Base-by-base conservation (phyloP, 768 basidiomycete species). In the Collybia sordida region DNA sequence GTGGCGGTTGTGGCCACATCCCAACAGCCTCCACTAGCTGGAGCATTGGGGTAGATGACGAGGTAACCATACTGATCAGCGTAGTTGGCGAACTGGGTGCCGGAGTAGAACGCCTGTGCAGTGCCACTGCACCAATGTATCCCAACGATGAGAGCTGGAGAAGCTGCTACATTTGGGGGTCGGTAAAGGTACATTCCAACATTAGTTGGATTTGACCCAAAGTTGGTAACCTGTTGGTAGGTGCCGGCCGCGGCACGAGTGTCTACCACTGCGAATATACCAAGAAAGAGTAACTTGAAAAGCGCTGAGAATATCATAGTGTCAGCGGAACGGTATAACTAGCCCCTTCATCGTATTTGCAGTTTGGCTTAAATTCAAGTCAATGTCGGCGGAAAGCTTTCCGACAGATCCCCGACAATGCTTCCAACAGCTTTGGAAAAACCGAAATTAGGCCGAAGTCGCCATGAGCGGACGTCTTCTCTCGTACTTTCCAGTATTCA, bases 81-180 rank as follows among this genome's bases (percentile, higher is more conserved):
- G 40, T 78, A 69, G 42, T 69, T 72, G 51, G 77, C 77, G 57
- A 73, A 81, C 44, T 72, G 68, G 3, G 80, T 76, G 23, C 76
- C 73, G 2, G 58, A 47, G 69, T 73, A 83, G 63, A 75, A 81
- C 0, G 71, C 77, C 51, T 78, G 73, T 0, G 77, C 81, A 0
- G 76, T 72, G 21, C 77, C 81, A 6, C 65, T 59, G 65, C 81
- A 83, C 52, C 74, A 74, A 59, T 81, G 80, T 35, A 79, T 73
- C 11, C 79, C 80, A 44, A 81, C 73, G 43, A 82, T 74, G 35
- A 82, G 64, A 8, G 78, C 68, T 2, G 78, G 76, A 8, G 66
- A 65, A 28, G 67, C 40, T 2, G 57, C 64, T 19, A 77, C 61
- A 34, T 57, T 68, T 7, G 70, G 52, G 2, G 78, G 78, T 45